Evolutionary conservation across 495 filamentous ascomycete species (phyloP), one percentile per base, ranked within the genome.

Genomic region (Penicillium angulare): DNA sequence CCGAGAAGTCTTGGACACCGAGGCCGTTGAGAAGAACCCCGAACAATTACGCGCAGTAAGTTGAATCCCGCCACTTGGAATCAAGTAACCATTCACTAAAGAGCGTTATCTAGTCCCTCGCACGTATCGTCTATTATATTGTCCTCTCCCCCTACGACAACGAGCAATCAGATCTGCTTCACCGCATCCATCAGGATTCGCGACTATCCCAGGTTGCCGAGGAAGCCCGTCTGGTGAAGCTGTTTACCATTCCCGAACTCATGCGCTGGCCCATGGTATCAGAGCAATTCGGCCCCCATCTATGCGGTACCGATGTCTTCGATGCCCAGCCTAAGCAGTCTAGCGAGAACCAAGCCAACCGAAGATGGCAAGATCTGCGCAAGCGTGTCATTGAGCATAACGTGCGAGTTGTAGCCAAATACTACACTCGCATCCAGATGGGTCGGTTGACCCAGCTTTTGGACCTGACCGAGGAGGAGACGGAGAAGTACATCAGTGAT

Each of bases 321-420:
- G 71, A 69, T 39, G 52, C 65, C 33, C 68, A 79, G 34, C 63
- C 79, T 31, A 78, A 78, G 52, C 79, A 85, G 58, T 79, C 82
- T 8, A 64, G 65, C 13, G 90, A 96, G 52, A 79, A 84, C 50
- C 87, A 95, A 70, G 86, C 90, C 10, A 71, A 87, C 70, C 79
- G 80, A 59, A 79, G 93, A 65, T 97, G 89, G 90, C 81, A 90
- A 66, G 95, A 96, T 62, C 79, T 98, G 52, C 89, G 93, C 51
- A 96, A 95, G 77, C 90, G 93, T 26, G 93, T 98, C 47, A 98
- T 98, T 62, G 93, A 98, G 75, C 93, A 98, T 73, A 98, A 98
- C 60, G 93, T 98, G 35, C 87, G 93, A 33, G 93, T 97, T 7
- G 81, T 98, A 9, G 93, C 95, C 61, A 95, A 95, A 66, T 98